Evolutionary conservation across 768 basidiomycete genomes (phyloP).

Genomic region (Filobasidium wieringae): DNA sequence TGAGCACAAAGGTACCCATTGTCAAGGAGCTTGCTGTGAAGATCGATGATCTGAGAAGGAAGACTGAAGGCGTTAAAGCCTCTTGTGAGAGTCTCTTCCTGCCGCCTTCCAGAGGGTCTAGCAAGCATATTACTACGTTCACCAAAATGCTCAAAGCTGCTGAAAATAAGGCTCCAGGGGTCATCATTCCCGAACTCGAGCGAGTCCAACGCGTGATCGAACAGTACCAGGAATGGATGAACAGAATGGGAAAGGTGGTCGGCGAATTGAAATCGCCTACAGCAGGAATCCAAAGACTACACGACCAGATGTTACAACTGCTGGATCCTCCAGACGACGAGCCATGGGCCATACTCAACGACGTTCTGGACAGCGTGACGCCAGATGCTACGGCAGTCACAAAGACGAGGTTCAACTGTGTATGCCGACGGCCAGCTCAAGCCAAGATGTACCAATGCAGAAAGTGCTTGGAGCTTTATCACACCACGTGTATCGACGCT

Average conservation of each 20-base stretch:
- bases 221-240: constrained; percentile 27
- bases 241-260: constrained; percentile 14
- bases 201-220: constrained; percentile 26
- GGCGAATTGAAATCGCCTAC: constrained; percentile 2
- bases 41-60: constrained; percentile 49
- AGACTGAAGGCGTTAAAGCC: constrained; percentile 21
- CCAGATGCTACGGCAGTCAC: neutral
- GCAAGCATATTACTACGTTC: constrained; percentile 18
- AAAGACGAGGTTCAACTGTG: constrained; percentile 22
- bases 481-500: constrained; percentile 28
- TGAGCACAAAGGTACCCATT: constrained; percentile 57
- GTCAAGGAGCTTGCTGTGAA: constrained; percentile 56
- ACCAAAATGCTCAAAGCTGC: constrained; percentile 24
- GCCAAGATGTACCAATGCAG: constrained; percentile 30
- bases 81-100: constrained; percentile 20
- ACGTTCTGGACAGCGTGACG: neutral
- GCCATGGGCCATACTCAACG: neutral
- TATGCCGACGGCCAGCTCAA: constrained; percentile 26
- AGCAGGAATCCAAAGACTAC: constrained; percentile 1
- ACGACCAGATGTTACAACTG: constrained; percentile 12
- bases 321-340: constrained; percentile 26
- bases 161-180: constrained; percentile 21
- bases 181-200: constrained; percentile 30
- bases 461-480: constrained; percentile 28
- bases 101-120: constrained; percentile 2